Conservation (phyloP, 75 land plant genomes). For the Sequoiadendron giganteum region DNA sequence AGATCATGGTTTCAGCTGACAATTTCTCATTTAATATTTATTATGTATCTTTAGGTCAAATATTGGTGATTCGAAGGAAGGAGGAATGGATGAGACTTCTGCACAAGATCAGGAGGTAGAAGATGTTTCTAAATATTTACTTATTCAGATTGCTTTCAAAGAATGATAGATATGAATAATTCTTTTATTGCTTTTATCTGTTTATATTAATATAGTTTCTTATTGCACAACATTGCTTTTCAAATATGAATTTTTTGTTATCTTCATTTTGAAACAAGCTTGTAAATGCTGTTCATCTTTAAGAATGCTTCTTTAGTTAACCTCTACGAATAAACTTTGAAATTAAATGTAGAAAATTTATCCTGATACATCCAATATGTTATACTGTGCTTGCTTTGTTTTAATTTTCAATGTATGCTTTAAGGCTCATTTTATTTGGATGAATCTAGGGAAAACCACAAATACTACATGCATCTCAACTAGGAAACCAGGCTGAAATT, state of each 20-base stretch:
- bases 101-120: slow-evolving; percentile 72
- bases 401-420: not conserved
- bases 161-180: not conserved
- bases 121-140: not conserved
- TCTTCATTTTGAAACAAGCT: not conserved
- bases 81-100: slow-evolving; percentile 46
- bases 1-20: not conserved
- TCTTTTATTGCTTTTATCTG: too few relatives aligned
- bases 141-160: not conserved
- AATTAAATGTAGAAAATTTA: not conserved
- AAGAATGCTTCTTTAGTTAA: not conserved
- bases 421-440: too few relatives aligned
- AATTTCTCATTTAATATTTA: not conserved
- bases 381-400: not conserved
- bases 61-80: slow-evolving; percentile 20
- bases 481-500: not conserved
- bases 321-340: not conserved
- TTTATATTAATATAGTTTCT: not conserved
- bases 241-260: not conserved
- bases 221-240: not conserved
- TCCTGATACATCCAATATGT: not conserved
- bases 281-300: not conserved
- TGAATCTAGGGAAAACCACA: not conserved
- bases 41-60: slow-evolving; percentile 1
- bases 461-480: not conserved